Conservation (phyloP, 2,329 filamentous ascomycete genomes). For the Ilyonectria sp. region DNA sequence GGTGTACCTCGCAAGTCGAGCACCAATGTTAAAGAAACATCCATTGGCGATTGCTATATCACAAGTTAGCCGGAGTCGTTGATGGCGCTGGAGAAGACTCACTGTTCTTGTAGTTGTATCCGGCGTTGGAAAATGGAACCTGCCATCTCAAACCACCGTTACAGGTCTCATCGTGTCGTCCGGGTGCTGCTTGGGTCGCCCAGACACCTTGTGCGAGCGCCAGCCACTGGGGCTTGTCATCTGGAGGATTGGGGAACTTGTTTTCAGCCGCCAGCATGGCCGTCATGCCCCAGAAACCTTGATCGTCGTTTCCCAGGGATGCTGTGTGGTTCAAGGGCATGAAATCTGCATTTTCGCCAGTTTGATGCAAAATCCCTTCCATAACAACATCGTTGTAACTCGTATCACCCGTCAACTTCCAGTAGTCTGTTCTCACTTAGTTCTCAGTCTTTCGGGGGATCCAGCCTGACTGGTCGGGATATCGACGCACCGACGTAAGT, state of each 20-base stretch:
- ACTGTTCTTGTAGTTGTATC: slow-evolving; percentile 83
- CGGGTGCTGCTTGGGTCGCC: slow-evolving; percentile 70
- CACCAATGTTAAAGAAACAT: slow-evolving; percentile 75
- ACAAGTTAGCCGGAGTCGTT: neutral
- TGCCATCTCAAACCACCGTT: slow-evolving; percentile 83
- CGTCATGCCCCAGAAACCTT: slow-evolving; percentile 79
- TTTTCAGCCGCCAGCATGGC: slow-evolving; percentile 78
- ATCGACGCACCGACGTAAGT: slow-evolving; percentile 67
- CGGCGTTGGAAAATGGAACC: slow-evolving; percentile 80
- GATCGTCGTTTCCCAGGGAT: slow-evolving; percentile 78
- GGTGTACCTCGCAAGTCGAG: slow-evolving; percentile 81
- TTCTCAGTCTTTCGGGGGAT: neutral
- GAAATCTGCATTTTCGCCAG: slow-evolving; percentile 70
- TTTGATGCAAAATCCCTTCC: slow-evolving; percentile 71
- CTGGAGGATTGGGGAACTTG: slow-evolving; percentile 72
- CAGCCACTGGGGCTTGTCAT: slow-evolving; percentile 71
- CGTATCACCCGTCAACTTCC: slow-evolving; percentile 76
- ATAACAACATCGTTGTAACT: slow-evolving; percentile 74
- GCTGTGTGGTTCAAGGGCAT: slow-evolving; percentile 73
- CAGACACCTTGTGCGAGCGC: slow-evolving; percentile 80
- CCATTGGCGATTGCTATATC: slow-evolving; percentile 71
- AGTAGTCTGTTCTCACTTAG: slow-evolving; percentile 67
- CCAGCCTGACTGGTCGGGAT: rapidly evolving
- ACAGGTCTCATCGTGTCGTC: slow-evolving; percentile 77
- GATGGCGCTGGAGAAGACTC: slow-evolving; percentile 33